These are phyloP conservation scores for Diutina ranongensis DNA, from an alignment of 1,139 yeast genomes.

Conservation along the genomic window DNA sequence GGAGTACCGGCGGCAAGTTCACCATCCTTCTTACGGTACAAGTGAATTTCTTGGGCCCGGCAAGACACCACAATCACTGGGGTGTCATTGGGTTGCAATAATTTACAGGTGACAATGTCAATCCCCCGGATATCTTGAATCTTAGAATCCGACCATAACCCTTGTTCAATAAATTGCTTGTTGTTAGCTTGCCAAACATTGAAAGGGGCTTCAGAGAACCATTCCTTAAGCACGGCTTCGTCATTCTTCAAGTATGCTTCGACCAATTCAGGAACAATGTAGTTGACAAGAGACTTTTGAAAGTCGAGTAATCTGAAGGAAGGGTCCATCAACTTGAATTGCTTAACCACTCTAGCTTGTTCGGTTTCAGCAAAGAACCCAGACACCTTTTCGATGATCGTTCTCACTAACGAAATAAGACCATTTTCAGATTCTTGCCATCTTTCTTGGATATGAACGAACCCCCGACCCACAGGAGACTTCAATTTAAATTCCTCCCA, in stretches of 20 bases:
- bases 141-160: conserved; percentile 81
- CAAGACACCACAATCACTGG: conserved; percentile 94
- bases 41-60: conserved; percentile 91
- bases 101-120: conserved; percentile 80
- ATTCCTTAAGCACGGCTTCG: conserved; percentile 63
- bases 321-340: conserved; percentile 87
- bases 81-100: conserved; percentile 80
- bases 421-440: conserved; percentile 97
- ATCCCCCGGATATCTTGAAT: conserved; percentile 93
- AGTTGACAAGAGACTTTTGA: conserved; percentile 77
- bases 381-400: conserved; percentile 68
- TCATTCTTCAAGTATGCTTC: conserved; percentile 96
- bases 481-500: conserved; percentile 61
- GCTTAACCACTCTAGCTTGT: conserved; percentile 78
- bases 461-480: conserved; percentile 56
- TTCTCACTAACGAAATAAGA: conserved; percentile 68
- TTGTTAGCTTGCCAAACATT: conserved; percentile 92
- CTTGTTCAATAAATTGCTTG: conserved; percentile 87
- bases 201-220: conserved; percentile 96
- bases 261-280: conserved; percentile 86
- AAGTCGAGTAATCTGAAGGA: conserved; percentile 71
- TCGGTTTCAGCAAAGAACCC: conserved; percentile 95
- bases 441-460: conserved; percentile 52
- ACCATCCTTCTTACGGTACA: conserved; percentile 86
- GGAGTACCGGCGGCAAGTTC: conserved; percentile 95